phyloP scores from a whole-genome alignment of 345 rosid genomes.

The Eucalyptus guilfoylei region DNA sequence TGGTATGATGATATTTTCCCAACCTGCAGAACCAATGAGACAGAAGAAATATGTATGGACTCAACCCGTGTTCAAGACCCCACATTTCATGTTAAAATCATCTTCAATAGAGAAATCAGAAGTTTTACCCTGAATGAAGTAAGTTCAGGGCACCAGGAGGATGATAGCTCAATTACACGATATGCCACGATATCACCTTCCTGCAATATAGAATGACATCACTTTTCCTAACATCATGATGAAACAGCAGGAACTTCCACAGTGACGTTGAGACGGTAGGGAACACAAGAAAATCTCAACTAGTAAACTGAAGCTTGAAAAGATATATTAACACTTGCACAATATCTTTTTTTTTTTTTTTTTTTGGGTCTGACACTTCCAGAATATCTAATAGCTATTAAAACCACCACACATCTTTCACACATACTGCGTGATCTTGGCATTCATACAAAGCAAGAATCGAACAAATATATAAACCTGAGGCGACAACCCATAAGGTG shows the following conservation, averaged over 20 bases:
- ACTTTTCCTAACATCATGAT: not conserved
- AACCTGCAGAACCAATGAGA: conserved; percentile 37
- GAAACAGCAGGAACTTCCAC: not conserved
- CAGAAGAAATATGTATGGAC: not conserved
- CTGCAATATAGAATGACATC: conserved; percentile 26
- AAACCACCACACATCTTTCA: not conserved
- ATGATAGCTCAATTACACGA: conserved; percentile 73
- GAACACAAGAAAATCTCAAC: not conserved
- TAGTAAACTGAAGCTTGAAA: not conserved
- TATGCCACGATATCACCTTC: conserved; percentile 87
- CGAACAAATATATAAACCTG: not conserved
- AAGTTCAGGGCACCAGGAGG: conserved; percentile 88
- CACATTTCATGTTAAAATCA: not conserved
- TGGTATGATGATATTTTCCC: conserved; percentile 64
- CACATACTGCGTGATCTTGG: not conserved
- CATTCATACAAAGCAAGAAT: not conserved
- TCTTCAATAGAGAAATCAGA: not conserved
- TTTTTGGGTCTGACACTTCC: not conserved
- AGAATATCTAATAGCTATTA: not conserved
- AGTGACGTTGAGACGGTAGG: not conserved
- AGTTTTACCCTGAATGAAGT: conserved; percentile 57
- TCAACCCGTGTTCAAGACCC: not conserved
- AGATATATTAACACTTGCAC: not conserved
- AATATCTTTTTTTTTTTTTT: not conserved
- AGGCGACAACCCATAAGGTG: not conserved